Evolutionary conservation across 768 basidiomycete species (phyloP), one percentile per base, ranked within the genome.

Genomic region (Termitomyces heimii): DNA sequence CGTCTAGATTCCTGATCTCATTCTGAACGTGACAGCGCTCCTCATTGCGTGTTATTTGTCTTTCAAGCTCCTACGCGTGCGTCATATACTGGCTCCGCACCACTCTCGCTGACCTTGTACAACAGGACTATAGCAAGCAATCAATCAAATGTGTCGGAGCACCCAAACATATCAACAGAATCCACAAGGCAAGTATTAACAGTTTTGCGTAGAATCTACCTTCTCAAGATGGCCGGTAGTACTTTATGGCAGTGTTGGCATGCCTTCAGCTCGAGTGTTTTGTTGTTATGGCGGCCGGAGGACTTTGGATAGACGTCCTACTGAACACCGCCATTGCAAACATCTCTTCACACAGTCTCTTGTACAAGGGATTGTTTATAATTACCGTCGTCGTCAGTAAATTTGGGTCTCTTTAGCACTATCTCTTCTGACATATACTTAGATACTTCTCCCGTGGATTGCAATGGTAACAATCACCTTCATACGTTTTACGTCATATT

Each of bases 271-370:
- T 86, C 12, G 79, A 79, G 51, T 71, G 75, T 2, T 85, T 82
- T 66, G 72, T 81, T 46, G 71, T 83, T 20, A 61, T 80, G 5
- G 72, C 77, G 2, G 75, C 77, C 6, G 77, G 79, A 67, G 76
- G 75, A 32, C 75, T 85, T 7, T 86, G 84, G 83, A 67, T 80
- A 34, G 79, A 83, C 63, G 73, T 82, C 50, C 72, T 86, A 28
- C 57, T 76, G 32, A 75, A 77, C 52, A 79, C 81, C 6, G 67
- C 74, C 14, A 76, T 86, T 45, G 68, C 63, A 2, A 32, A 59
- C 0, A 73, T 84, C 9, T 78, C 80, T 0, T 54, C 52, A 2
- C 77, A 80, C 51, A 76, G 72, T 0, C 13, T 31, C 0, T 40
- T 76, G 3, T 84, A 84, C 60, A 61, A 77, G 53, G 81, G 68